These are phyloP conservation scores for Anaeromyces robustus DNA, from an alignment of 192 early-diverging fungal genomes.

Conservation along the genomic window DNA sequence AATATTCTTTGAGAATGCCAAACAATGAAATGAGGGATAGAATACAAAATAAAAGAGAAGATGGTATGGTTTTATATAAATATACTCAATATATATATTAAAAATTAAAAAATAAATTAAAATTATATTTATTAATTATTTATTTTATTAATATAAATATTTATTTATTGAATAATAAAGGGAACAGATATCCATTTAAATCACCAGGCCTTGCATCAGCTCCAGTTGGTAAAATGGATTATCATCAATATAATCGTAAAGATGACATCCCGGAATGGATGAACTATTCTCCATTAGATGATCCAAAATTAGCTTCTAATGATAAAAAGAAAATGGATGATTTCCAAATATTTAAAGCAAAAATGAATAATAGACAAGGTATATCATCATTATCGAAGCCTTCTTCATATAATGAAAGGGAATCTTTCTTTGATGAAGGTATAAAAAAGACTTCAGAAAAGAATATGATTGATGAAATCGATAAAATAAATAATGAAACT, in stretches of 20 bases:
- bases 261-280: neutral
- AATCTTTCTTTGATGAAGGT: neutral
- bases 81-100: too few relatives aligned
- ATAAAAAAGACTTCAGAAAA: neutral
- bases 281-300: neutral
- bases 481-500: neutral
- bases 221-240: neutral
- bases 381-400: neutral
- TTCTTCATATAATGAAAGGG: neutral
- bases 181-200: neutral
- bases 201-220: neutral
- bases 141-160: too few relatives aligned
- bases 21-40: neutral
- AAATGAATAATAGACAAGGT: neutral
- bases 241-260: neutral
- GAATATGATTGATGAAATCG: neutral
- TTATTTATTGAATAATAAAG: neutral
- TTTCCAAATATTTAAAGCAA: neutral
- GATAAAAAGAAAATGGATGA: neutral
- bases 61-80: neutral
- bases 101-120: too few relatives aligned
- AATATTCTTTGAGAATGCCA: neutral
- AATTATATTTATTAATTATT: too few relatives aligned
- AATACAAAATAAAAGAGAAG: neutral
- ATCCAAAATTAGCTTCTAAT: neutral